Evolutionary conservation across 1,284 basidiomycete species (phyloP).

Genomic region (Rhizoctonia solani): DNA sequence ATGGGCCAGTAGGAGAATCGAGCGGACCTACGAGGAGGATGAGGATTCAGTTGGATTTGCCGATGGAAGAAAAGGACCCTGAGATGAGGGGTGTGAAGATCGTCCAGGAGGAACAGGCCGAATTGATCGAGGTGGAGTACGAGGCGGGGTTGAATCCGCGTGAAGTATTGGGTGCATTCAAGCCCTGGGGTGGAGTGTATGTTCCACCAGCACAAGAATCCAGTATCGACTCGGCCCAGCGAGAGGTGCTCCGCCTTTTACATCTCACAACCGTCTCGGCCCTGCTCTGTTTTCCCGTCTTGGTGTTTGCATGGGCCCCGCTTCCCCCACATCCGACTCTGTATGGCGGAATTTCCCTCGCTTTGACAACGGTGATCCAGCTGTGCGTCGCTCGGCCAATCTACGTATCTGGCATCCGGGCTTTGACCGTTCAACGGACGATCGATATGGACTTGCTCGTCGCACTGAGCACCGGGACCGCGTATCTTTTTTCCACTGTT

Average conservation of each 20-base stretch:
- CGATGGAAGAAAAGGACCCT: not conserved
- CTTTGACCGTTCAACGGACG: conserved; percentile 49
- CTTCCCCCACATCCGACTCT: conserved; percentile 46
- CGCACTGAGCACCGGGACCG: conserved; percentile 50
- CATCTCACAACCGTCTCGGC: conserved; percentile 46
- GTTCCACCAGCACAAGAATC: conserved; percentile 19
- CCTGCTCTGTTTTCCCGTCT: conserved; percentile 51
- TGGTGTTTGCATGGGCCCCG: conserved; percentile 54
- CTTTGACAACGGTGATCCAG: conserved; percentile 52
- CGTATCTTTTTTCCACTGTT: conserved; percentile 53
- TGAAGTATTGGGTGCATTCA: conserved; percentile 34
- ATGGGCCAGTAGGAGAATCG: conserved; percentile 8
- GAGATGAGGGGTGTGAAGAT: not conserved
- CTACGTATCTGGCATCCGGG: conserved; percentile 48
- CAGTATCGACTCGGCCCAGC: conserved; percentile 34
- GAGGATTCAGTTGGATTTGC: not conserved
- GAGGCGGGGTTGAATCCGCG: conserved; percentile 26
- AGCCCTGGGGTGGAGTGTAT: conserved; percentile 34
- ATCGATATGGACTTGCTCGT: conserved; percentile 53
- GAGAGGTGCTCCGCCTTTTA: conserved; percentile 43
- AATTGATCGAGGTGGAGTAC: conserved; percentile 30
- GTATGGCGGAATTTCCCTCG: conserved; percentile 49
- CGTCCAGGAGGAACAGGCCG: conserved; percentile 11
- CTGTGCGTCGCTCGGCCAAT: conserved; percentile 48
- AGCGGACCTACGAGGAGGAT: not conserved